These are phyloP conservation scores for Leucosporidium scottii DNA, from an alignment of 768 basidiomycete species.

Conservation along the genomic window DNA sequence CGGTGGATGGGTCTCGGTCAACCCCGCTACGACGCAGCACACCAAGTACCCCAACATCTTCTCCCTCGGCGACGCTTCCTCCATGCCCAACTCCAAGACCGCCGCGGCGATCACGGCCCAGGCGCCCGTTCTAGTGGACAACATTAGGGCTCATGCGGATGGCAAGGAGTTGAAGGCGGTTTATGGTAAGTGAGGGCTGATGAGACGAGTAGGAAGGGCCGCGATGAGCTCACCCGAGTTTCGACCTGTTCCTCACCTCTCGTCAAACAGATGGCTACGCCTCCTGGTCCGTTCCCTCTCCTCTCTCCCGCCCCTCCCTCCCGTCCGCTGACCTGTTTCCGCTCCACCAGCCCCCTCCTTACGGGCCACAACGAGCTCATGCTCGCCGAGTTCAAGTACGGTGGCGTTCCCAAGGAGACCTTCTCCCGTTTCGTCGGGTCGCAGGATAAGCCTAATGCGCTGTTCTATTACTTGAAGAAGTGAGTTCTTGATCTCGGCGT, in stretches of 20 bases:
- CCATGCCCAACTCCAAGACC: constrained; percentile 90
- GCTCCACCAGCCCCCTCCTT: constrained; percentile 42
- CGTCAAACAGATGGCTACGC: constrained; percentile 50
- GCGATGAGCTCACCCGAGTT: no score
- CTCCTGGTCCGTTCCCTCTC: constrained; percentile 52
- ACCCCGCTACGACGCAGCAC: constrained; percentile 72
- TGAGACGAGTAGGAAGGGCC: background rate
- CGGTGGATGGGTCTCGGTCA: constrained; percentile 82
- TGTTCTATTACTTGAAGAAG: constrained; percentile 86
- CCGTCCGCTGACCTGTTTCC: constrained; percentile 53
- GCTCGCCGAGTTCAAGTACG: constrained; percentile 93
- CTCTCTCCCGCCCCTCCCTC: background rate
- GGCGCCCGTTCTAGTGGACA: constrained; percentile 83
- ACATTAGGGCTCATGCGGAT: constrained; percentile 67
- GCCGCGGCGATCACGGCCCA: constrained; percentile 88
- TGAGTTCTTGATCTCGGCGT: constrained; percentile 32
- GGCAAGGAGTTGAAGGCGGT: constrained; percentile 61
- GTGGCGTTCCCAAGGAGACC: constrained; percentile 74
- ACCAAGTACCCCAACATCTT: constrained; percentile 80
- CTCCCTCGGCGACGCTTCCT: constrained; percentile 84
- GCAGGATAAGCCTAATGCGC: constrained; percentile 43
- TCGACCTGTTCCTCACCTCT: background rate
- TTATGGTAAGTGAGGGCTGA: constrained; percentile 68
- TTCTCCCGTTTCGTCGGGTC: constrained; percentile 57
- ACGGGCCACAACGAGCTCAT: constrained; percentile 47